Conservation (phyloP, 2,329 filamentous ascomycete genomes). For the Colletotrichum navitas region DNA sequence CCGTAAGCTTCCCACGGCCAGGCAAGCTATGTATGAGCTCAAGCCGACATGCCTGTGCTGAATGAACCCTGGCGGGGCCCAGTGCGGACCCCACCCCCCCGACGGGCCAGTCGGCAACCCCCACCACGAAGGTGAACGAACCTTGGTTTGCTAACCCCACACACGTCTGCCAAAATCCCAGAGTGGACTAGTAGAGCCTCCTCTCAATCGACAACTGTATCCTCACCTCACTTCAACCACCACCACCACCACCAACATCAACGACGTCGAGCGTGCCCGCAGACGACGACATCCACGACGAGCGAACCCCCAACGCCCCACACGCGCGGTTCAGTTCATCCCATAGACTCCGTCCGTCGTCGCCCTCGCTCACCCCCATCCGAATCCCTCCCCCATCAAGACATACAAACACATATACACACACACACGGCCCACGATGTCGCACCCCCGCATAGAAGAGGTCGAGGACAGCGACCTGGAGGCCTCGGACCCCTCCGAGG, state of each 20-base stretch:
- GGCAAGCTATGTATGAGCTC: background rate
- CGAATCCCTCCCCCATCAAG: background rate
- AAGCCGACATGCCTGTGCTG: constrained; percentile 3
- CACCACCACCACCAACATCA: constrained; percentile 19
- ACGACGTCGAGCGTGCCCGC: constrained; percentile 9
- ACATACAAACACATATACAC: background rate
- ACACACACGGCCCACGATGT: constrained; percentile 66
- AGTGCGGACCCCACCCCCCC: constrained; percentile 21
- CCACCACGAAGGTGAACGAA: constrained; percentile 28
- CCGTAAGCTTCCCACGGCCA: background rate
- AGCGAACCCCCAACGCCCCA: background rate
- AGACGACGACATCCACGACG: background rate
- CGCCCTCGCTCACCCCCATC: constrained; percentile 21
- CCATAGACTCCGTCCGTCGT: background rate
- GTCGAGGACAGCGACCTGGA: constrained; percentile 84
- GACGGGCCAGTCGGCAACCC: constrained; percentile 19
- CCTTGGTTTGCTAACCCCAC: constrained; percentile 35
- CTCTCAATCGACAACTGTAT: constrained; percentile 36
- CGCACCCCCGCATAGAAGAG: constrained; percentile 91
- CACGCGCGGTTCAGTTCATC: background rate
- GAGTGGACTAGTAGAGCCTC: constrained; percentile 37
- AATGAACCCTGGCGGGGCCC: constrained; percentile 16
- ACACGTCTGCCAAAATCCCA: constrained; percentile 38
- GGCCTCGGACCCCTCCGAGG: constrained; percentile 85
- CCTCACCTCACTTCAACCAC: constrained; percentile 36